Percentiles rank a stretch among this genome's conserved stretches.
Conservation (phyloP, 257 asterid genomes). For the Schizonepeta tenuifolia region DNA sequence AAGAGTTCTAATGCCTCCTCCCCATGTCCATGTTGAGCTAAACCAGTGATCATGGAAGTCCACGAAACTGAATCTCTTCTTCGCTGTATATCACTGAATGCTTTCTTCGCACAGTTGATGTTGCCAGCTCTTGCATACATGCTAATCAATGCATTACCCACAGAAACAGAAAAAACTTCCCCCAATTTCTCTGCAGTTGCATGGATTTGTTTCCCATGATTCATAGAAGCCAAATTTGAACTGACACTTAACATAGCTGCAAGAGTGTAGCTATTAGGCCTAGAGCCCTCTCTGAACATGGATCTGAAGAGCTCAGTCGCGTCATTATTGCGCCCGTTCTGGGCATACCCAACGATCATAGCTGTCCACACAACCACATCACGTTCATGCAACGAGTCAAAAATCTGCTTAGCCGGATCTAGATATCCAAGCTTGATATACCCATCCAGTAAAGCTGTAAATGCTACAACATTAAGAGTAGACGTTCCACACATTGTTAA, state of each 20-base stretch:
- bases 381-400: slow-evolving; percentile 60
- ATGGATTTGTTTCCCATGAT: slow-evolving; percentile 80
- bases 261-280: slow-evolving; percentile 76
- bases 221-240: slow-evolving; percentile 74
- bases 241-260: slow-evolving; percentile 74
- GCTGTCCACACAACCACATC: slow-evolving; percentile 96
- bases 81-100: slow-evolving; percentile 44
- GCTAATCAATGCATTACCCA: slow-evolving; percentile 74
- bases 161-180: slow-evolving; percentile 60
- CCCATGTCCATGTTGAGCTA: slow-evolving; percentile 87
- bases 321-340: slow-evolving; percentile 59
- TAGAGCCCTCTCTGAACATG: slow-evolving; percentile 62
- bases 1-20: slow-evolving; percentile 68
- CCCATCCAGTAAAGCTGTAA: slow-evolving; percentile 84
- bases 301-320: slow-evolving; percentile 69
- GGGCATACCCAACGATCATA: slow-evolving; percentile 81
- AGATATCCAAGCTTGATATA: slow-evolving; percentile 77
- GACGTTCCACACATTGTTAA: slow-evolving; percentile 45
- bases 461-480: slow-evolving; percentile 59
- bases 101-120: slow-evolving; percentile 54
- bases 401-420: slow-evolving; percentile 76
- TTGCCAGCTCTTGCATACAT: slow-evolving; percentile 88
- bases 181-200: slow-evolving; percentile 64
- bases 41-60: slow-evolving; percentile 86
- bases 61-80: slow-evolving; percentile 73